Conservation (phyloP, 345 rosid species). For the Populus deltoides region DNA sequence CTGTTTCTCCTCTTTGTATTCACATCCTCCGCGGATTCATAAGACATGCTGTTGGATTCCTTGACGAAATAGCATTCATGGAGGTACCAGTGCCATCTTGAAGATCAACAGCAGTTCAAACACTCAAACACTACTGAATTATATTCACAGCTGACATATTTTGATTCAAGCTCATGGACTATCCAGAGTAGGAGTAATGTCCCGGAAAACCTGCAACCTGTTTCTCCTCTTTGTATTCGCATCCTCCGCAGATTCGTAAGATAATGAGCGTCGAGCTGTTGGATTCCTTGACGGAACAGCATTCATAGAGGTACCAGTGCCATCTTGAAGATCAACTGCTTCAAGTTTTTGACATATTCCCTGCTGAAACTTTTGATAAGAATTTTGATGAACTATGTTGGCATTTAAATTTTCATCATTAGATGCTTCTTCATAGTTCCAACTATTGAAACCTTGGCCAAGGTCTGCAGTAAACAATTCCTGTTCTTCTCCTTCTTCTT, state of each 20-base stretch:
- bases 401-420: constrained; percentile 44
- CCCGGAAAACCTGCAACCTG: constrained; percentile 54
- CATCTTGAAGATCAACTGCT: constrained; percentile 25
- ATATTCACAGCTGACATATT: no score
- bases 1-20: constrained; percentile 27
- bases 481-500: constrained; percentile 39
- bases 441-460: not conserved
- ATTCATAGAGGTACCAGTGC: constrained; percentile 5
- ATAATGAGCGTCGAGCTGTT: constrained; percentile 29
- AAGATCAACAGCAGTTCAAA: constrained; percentile 11
- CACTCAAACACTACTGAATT: no score
- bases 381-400: constrained; percentile 30
- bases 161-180: constrained; percentile 23
- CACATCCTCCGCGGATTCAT: constrained; percentile 9
- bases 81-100: constrained; percentile 19
- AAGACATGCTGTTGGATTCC: constrained; percentile 22
- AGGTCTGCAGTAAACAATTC: no score
- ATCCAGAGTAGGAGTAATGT: constrained; percentile 46
- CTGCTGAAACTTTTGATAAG: constrained; percentile 23
- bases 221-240: constrained; percentile 18
- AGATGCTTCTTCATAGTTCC: constrained; percentile 20
- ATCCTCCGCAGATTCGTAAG: constrained; percentile 23
- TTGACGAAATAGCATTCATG: constrained; percentile 6
- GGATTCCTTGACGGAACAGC: constrained; percentile 11
- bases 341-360: constrained; percentile 24